A percentile compares a stretch with the other conserved stretches of the same genome.
Evolutionary conservation across 192 early-diverging fungal species (phyloP).

Genomic region (Jimgerdemannia flammicorona): DNA sequence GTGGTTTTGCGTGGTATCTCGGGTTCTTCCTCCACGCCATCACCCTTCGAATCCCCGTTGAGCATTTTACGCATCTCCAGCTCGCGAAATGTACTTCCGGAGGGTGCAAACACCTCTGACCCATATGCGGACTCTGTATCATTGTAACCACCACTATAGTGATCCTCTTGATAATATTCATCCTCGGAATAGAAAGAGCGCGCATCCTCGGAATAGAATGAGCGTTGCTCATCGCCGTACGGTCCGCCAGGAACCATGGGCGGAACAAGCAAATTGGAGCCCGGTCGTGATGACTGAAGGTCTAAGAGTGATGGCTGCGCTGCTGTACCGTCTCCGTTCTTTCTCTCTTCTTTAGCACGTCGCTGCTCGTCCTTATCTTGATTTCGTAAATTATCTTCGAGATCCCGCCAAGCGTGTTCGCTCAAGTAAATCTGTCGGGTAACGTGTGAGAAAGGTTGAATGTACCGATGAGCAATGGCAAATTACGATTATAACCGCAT

Average conservation of each 20-base stretch:
- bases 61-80: conserved; percentile 45
- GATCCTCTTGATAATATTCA: conserved; percentile 18
- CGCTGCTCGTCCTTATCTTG: conserved; percentile 61
- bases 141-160: conserved; percentile 9
- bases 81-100: conserved; percentile 34
- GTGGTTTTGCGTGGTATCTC: conserved; percentile 49
- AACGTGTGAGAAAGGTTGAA: neutral
- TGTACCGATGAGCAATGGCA: neutral
- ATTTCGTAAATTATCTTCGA: conserved; percentile 79
- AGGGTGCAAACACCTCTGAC: conserved; percentile 15
- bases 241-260: conserved; percentile 6
- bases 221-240: conserved; percentile 8
- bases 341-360: conserved; percentile 33
- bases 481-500: too few relatives aligned
- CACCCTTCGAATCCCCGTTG: conserved; percentile 31
- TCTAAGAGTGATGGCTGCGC: neutral
- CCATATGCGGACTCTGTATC: conserved; percentile 28
- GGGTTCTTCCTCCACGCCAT: conserved; percentile 33
- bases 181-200: conserved; percentile 35
- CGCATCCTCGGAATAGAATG: conserved; percentile 33
- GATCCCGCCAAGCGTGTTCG: conserved; percentile 74
- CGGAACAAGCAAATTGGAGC: neutral
- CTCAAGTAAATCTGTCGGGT: conserved; percentile 62
- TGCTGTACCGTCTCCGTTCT: conserved; percentile 11
- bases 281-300: neutral